A percentile compares a stretch with the other conserved stretches of the same genome.
Conservation (phyloP, 2,329 filamentous ascomycete genomes). For the Xylaria digitata region DNA sequence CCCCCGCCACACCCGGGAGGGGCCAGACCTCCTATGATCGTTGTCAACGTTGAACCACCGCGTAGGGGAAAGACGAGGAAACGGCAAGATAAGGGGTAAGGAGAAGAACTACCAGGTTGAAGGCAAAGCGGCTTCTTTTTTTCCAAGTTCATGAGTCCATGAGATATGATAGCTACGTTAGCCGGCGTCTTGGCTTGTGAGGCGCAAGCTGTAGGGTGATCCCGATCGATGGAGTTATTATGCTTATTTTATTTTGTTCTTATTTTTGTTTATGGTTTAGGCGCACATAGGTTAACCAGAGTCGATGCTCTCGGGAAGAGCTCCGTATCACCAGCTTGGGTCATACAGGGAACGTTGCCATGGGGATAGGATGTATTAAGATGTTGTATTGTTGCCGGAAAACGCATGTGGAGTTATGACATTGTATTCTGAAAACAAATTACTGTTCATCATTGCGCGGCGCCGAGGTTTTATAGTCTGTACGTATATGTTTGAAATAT, state of each 20-base stretch:
- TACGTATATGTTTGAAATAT: too few species aligned
- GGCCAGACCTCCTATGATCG: conserved; percentile 13
- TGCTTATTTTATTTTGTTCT: background rate
- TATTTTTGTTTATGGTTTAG: background rate
- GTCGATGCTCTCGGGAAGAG: background rate
- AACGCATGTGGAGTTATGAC: too few species aligned
- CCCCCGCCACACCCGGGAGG: conserved; percentile 9
- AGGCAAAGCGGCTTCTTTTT: background rate
- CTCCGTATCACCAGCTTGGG: too few species aligned
- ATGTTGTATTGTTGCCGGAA: too few species aligned
- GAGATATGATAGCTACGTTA: conserved; percentile 4
- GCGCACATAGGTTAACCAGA: background rate
- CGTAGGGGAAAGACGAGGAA: conserved; percentile 43
- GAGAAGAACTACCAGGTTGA: too few species aligned
- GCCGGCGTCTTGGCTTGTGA: background rate
- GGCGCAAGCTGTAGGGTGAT: background rate
- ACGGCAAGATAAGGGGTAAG: conserved; percentile 32
- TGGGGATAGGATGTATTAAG: too few species aligned
- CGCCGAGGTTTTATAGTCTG: too few species aligned
- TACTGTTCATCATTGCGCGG: too few species aligned
- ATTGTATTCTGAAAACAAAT: too few species aligned
- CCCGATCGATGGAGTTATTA: background rate
- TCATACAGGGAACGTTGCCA: too few species aligned
- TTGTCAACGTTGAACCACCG: conserved; percentile 9
- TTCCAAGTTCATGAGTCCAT: background rate